Base-by-base conservation (phyloP, 139 green algal species). In the Bryopsis sp. region DNA sequence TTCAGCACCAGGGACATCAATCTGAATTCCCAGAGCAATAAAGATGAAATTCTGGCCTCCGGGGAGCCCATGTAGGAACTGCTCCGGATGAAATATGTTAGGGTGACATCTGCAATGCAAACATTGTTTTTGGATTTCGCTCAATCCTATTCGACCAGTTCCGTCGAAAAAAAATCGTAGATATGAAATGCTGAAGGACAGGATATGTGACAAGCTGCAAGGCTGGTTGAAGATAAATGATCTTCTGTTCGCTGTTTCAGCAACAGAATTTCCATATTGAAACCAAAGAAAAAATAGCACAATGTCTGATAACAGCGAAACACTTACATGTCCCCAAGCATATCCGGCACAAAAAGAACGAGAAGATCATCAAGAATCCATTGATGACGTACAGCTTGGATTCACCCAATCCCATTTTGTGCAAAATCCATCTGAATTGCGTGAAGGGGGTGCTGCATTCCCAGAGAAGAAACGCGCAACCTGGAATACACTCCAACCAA, bases 391-490 rank as follows among this genome's bases (percentile, higher is more conserved):
- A 86, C 2, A 72, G 3, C 2, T 32, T 39, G 2, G 46, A 64
- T 28, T 81, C 68, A 1, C 38, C 37, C n/a, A 33, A 29, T 3
- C 78, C 78, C 28, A 76, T 63, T 50, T 79, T 76, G 29, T 73
- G 66, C 63, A 86, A 59, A 36, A 86, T 71, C 81, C 81, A 86
- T n/a, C 81, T 70, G 2, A 67, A 19, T 43, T 87, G 78, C 7
- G 84, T 73, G 31, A 84, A 83, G 0, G 70, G 68, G 26, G 81
- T 87, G 43, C 47, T 74, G 38, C 84, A 46, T 68, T 87, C 81
- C 81, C 81, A 87, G 68, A 81, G 43, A 31, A 87, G 57, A 46
- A 84, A 87, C 1, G 48, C 76, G 28, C 76, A 75, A 48, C 73
- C 78, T 84, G 72, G 28, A 72, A 46, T 22, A 65, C 28, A 65